Percentiles rank a stretch among this genome's conserved stretches.
Evolutionary conservation across 2,329 filamentous ascomycete genomes (phyloP).

Genomic region (Penicillium sp.): DNA sequence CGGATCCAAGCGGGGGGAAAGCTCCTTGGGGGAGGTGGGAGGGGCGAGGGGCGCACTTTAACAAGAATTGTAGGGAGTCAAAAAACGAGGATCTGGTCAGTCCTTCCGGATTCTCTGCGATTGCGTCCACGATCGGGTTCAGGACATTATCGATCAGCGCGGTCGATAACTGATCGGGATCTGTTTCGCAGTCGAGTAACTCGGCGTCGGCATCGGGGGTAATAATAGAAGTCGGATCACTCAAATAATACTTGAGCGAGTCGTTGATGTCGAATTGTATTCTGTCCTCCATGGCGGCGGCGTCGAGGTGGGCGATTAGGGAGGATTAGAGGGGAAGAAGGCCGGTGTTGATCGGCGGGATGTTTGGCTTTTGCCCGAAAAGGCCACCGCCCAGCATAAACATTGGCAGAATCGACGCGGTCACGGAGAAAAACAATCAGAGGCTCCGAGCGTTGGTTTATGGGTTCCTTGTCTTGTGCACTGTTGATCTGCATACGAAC

Average conservation of each 20-base stretch:
- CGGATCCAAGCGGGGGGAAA: constrained; percentile 48
- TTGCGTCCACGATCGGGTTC: constrained; percentile 88
- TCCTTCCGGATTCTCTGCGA: constrained; percentile 89
- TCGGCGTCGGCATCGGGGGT: constrained; percentile 84
- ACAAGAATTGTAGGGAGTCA: constrained; percentile 90
- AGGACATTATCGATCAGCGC: constrained; percentile 81
- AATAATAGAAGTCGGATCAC: constrained; percentile 79
- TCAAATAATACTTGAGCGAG: constrained; percentile 95
- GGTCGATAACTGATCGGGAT: constrained; percentile 80
- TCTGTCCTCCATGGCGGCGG: constrained; percentile 63
- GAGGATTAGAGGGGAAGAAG: constrained; percentile 17
- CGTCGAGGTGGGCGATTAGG: constrained; percentile 16
- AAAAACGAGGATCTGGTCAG: constrained; percentile 78
- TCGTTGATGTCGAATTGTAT: constrained; percentile 94
- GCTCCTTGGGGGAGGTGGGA: constrained; percentile 33
- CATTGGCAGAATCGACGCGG: constrained; percentile 5
- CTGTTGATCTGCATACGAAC: neutral
- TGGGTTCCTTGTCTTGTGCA: neutral
- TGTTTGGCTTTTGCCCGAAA: constrained; percentile 38
- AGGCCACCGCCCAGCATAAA: constrained; percentile 1
- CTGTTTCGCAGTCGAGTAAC: constrained; percentile 89
- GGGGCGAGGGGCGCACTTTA: constrained; percentile 82
- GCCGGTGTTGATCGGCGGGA: constrained; percentile 24
- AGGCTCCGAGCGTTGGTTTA: neutral
- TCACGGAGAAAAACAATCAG: constrained; percentile 4